Evolutionary conservation across 192 early-diverging fungal species (phyloP), one percentile per base, ranked within the genome.

Genomic region (Ramicandelaber brevisporus): DNA sequence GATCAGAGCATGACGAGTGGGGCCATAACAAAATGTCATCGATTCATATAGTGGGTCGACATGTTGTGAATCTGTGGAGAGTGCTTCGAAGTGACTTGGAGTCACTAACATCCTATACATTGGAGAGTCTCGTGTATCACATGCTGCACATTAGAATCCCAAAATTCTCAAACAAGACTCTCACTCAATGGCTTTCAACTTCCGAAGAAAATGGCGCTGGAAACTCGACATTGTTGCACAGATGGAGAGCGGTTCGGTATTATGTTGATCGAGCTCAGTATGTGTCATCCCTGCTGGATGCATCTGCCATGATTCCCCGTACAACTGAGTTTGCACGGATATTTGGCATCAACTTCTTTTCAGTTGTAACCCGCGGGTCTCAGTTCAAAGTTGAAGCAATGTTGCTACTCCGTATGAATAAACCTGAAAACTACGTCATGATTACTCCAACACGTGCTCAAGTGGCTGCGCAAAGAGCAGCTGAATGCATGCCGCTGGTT

Each of bases 351-450:
- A 77, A 89, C 37, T 81, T 92, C 28, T 57, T 55, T 32, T 78
- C 80, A 10, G 78, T 85, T 11, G 41, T 96, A 1, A 75, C 70
- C 0, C 68, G 89, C 7, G 86, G 86, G 1, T 89, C 84, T 3
- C 89, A 96, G 46, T 84, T 69, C 44, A 75, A 74, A 30, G 86
- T 96, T 3, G 89, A 96, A 43, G 68, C 77, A 1, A 54, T 84
- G 26, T 25, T 57, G 15, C 63, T 78, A 61, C 44, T 70, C 12
- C 61, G 70, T 2, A 55, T 78, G 21, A 60, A 65, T 3, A 70
- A 65, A 14, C 70, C 70, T 0, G 70, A 86, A 48, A 85, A 86
- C 20, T 85, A 53, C 39, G 32, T 96, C 4, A 38, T 86, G 35
- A 27, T 78, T 10, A 68, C 75, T 6, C 83, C 89, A 0, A 77